These are phyloP conservation scores for Botrytis galanthina DNA, from an alignment of 2,329 filamentous ascomycete species.

Conservation along the genomic window DNA sequence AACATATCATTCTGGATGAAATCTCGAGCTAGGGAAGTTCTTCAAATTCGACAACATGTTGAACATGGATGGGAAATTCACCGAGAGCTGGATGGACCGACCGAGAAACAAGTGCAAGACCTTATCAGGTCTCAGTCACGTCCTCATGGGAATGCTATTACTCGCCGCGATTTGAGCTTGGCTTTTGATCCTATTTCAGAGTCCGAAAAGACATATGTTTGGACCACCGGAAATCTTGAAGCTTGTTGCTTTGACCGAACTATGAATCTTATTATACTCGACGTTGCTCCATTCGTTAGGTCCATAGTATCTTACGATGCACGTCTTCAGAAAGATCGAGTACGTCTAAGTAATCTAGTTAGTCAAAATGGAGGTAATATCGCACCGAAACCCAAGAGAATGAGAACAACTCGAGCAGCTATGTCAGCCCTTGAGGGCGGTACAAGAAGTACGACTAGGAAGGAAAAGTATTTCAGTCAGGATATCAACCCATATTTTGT, in stretches of 20 bases:
- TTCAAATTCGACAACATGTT: constrained; percentile 34
- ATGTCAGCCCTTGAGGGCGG: constrained; percentile 76
- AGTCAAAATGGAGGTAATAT: constrained; percentile 56
- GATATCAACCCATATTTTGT: constrained; percentile 60
- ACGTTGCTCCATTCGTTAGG: constrained; percentile 89
- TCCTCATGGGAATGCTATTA: constrained; percentile 37
- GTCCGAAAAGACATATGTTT: constrained; percentile 44
- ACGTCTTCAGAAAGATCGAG: constrained; percentile 65
- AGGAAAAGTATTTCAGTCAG: constrained; percentile 69
- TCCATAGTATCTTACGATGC: constrained; percentile 76
- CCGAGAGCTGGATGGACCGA: constrained; percentile 27
- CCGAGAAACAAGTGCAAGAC: constrained; percentile 30
- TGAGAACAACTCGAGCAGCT: constrained; percentile 70
- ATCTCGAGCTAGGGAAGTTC: constrained; percentile 32
- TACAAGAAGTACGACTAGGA: constrained; percentile 61
- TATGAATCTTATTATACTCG: constrained; percentile 62
- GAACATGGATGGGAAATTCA: constrained; percentile 29
- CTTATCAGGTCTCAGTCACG: constrained; percentile 28
- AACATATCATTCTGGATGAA: constrained; percentile 36
- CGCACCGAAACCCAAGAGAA: constrained; percentile 49
- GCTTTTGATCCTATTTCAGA: constrained; percentile 62
- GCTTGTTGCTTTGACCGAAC: constrained; percentile 77
- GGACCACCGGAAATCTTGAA: constrained; percentile 49
- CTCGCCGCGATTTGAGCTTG: constrained; percentile 52
- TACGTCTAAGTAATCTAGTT: constrained; percentile 60